Percentiles rank a stretch among this genome's conserved stretches.
Evolutionary conservation across 2,329 filamentous ascomycete species (phyloP).

Genomic region (Furcasterigmium furcatum): DNA sequence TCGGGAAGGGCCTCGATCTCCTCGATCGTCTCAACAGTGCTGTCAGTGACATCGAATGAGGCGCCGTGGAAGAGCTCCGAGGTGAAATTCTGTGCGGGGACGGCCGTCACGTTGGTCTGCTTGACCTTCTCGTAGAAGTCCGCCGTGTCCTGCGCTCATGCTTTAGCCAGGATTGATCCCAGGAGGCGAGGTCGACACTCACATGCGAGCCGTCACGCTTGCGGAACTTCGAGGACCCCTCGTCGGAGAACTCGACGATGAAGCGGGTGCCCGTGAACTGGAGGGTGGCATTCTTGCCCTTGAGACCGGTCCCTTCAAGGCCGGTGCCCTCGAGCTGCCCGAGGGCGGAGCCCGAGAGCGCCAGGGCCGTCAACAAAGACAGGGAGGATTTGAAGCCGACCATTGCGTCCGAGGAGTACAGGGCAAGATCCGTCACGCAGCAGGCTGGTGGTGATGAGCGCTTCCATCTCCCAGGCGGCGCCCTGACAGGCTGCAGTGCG

Average conservation of each 20-base stretch:
- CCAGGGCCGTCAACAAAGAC: not conserved
- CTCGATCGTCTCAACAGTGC: conserved; percentile 1
- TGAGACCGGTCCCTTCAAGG: too few relatives aligned
- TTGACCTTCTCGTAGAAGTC: conserved; percentile 6
- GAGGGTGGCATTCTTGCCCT: conserved; percentile 1
- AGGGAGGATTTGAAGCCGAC: not conserved
- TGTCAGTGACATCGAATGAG: conserved; percentile 7
- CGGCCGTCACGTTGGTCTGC: conserved; percentile 3
- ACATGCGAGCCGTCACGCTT: conserved; percentile 1
- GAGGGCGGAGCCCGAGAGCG: not conserved
- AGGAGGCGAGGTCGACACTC: not conserved
- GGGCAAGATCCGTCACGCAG: not conserved
- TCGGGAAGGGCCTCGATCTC: conserved; percentile 4
- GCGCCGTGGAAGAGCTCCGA: conserved; percentile 9
- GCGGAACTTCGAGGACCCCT: not conserved
- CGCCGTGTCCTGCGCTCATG: conserved; percentile 1
- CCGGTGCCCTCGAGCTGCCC: not conserved
- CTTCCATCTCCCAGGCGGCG: not conserved
- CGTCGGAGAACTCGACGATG: conserved; percentile 1
- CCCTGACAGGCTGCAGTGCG: not conserved
- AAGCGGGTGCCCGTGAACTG: not conserved
- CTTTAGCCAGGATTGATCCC: too few relatives aligned
- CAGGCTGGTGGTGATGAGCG: not conserved
- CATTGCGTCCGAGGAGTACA: not conserved
- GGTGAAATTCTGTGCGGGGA: conserved; percentile 7